Evolutionary conservation across 2,329 filamentous ascomycete genomes (phyloP).

Genomic region (Nemania serpens): DNA sequence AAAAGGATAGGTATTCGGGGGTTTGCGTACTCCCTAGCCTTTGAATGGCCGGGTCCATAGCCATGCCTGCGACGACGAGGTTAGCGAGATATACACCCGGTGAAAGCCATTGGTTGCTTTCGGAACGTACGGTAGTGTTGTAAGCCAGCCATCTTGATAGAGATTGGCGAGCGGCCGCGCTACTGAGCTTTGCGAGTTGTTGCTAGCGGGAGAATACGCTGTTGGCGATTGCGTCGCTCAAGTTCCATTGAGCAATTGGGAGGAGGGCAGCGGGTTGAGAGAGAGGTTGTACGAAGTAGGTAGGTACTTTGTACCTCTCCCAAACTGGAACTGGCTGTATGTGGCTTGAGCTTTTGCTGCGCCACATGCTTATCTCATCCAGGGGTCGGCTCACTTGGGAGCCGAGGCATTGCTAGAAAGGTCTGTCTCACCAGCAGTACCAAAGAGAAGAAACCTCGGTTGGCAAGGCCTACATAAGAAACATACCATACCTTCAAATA

Average conservation of each 20-base stretch:
- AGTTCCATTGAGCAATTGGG: constrained; percentile 15
- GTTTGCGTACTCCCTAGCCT: constrained; percentile 50
- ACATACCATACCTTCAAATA: too few species aligned
- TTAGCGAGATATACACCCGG: constrained; percentile 36
- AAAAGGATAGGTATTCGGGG: neutral
- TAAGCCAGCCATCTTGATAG: constrained; percentile 49
- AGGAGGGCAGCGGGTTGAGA: neutral
- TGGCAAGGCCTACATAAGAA: too few species aligned
- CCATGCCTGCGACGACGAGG: constrained; percentile 45
- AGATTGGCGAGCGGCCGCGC: constrained; percentile 29
- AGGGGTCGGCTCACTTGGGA: too few species aligned
- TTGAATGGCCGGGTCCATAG: constrained; percentile 53
- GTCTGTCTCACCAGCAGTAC: too few species aligned
- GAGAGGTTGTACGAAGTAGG: neutral
- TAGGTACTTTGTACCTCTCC: neutral
- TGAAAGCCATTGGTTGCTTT: neutral
- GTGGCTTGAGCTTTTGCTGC: too few species aligned
- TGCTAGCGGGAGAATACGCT: constrained; percentile 10
- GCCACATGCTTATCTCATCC: too few species aligned
- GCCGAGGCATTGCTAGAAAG: too few species aligned
- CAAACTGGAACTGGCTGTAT: neutral
- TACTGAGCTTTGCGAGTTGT: constrained; percentile 26
- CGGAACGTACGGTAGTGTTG: constrained; percentile 49
- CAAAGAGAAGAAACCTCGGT: too few species aligned
- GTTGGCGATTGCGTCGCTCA: constrained; percentile 20